Base-by-base conservation (phyloP, 2,329 filamentous ascomycete genomes). In the Cladophialophora exuberans region DNA sequence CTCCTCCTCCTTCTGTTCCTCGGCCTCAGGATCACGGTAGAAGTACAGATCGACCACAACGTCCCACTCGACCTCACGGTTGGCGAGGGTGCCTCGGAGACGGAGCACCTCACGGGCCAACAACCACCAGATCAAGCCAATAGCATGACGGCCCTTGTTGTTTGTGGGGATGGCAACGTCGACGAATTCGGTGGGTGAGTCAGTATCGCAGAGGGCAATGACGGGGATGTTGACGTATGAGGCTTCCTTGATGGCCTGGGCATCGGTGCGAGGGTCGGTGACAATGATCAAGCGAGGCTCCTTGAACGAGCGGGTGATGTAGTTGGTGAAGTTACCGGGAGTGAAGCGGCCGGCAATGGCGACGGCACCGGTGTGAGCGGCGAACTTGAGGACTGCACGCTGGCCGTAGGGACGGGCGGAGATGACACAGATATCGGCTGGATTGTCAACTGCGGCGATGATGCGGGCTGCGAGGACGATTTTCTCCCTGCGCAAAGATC, bases 241-340 rank as follows among this genome's bases (percentile, higher is more conserved):
- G 76, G 95, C 94, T 85, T 99, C 94, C 88, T 97, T 97, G 87
- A 99, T 99, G 74, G 94, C 94, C 87, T 99, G 94, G 76, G 94
- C 90, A 73, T 99, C 94, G 83, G 95, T 99, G 81, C 95, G 93
- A 72, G 94, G 94, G 79, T 99, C 94, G 81, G 94, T 99, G 73
- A 99, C 94, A 77, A 99, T 87, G 80, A 99, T 97, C 75, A 99
- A 85, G 79, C 95, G 95, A 75, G 94, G 94, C 85, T 99, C 94
- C 88, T 97, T 97, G 91, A 99, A 99, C 66, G 94, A 97, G 74
- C 94, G 93, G 79, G 95, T 99, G 88, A 99, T 99, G 89, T 99
- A 99, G 87, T 99, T 99, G 85, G 94, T 99, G 88, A 99, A 99
- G 80, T 93, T 96, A 89, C 94, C 94, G 77, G 94, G 94, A 75